Conservation (phyloP, 1,284 basidiomycete species). For the Trichosporon inkin region DNA sequence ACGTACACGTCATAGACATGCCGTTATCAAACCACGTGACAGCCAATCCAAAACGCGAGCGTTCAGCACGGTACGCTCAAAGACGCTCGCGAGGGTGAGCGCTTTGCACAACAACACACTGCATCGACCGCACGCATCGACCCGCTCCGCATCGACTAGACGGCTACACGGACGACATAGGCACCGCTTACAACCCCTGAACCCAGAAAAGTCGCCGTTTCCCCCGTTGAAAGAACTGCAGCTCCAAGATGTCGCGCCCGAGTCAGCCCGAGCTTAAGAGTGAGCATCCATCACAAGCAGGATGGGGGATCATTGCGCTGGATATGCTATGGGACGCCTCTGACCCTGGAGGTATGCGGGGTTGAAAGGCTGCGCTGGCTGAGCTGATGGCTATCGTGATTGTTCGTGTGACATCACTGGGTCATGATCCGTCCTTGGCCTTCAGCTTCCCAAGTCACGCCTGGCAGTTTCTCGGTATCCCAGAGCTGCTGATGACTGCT, state of each 20-base stretch:
- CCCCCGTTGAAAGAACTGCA: not conserved
- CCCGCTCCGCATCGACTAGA: not conserved
- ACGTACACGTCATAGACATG: not conserved
- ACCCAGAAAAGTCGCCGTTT: not conserved
- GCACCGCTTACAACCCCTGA: not conserved
- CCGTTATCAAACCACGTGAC: not conserved
- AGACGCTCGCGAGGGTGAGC: not conserved
- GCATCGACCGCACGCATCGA: conserved; percentile 5
- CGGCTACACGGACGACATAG: not conserved
- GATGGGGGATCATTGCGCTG: not conserved
- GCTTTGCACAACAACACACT: not conserved
- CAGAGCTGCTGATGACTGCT: no score
- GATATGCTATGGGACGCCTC: not conserved
- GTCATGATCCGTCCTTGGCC: no score
- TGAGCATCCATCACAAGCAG: conserved; percentile 41
- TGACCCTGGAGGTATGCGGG: no score
- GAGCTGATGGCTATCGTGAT: no score
- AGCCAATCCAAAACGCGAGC: not conserved
- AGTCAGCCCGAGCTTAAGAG: conserved; percentile 92
- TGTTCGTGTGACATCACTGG: no score
- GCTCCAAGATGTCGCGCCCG: conserved; percentile 70
- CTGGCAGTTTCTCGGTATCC: no score
- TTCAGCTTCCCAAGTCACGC: no score
- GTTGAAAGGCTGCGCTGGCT: no score
- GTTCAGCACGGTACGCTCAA: not conserved